Conservation (phyloP, 208 protist genomes). For the Trichomonas tenax region DNA sequence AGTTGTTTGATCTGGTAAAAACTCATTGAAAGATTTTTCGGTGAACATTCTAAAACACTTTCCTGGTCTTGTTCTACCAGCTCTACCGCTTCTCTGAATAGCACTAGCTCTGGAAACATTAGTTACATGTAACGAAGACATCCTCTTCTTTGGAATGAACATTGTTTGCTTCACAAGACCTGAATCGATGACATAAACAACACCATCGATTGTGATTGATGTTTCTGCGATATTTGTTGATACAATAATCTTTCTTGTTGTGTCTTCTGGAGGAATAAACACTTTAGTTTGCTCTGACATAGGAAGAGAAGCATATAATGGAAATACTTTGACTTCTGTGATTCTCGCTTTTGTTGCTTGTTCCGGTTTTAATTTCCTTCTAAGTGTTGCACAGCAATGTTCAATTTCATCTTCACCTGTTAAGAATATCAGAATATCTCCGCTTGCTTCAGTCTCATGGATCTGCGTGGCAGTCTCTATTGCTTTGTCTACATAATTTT, state of each 20-base stretch:
- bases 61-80: slow-evolving; percentile 35
- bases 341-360: not conserved
- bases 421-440: slow-evolving; percentile 42
- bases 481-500: not conserved
- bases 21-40: slow-evolving; percentile 29
- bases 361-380: not conserved
- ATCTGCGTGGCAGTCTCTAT: slow-evolving; percentile 29
- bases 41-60: slow-evolving; percentile 42
- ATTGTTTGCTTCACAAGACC: slow-evolving; percentile 52
- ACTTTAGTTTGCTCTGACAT: slow-evolving; percentile 24
- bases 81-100: slow-evolving; percentile 35
- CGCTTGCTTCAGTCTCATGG: slow-evolving; percentile 22
- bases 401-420: slow-evolving; percentile 39
- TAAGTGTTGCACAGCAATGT: slow-evolving; percentile 28
- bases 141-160: not conserved
- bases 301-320: slow-evolving; percentile 38
- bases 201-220: slow-evolving; percentile 57
- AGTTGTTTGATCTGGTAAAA: slow-evolving; percentile 59
- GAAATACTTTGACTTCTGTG: slow-evolving; percentile 6
- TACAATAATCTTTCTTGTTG: slow-evolving; percentile 52
- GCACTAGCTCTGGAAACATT: slow-evolving; percentile 39
- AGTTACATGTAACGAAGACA: not conserved
- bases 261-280: not conserved
- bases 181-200: slow-evolving; percentile 63
- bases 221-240: slow-evolving; percentile 64